phyloP scores from a whole-genome alignment of 805 yeast species.

The Candida nitratophila region DNA sequence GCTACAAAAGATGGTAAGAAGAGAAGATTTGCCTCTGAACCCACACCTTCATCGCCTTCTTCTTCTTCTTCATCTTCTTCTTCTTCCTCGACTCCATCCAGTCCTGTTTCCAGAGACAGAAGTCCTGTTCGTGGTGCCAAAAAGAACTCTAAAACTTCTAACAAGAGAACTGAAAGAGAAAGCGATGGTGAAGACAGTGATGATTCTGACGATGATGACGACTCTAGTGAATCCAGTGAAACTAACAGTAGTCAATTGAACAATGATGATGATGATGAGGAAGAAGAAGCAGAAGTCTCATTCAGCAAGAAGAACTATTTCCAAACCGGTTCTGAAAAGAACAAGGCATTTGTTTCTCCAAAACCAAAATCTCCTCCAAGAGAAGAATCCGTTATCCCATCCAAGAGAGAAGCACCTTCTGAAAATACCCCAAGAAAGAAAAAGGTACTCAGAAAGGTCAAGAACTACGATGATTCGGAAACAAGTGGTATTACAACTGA shows the following conservation, averaged over 20 bases:
- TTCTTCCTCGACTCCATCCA: neutral
- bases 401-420: conserved; percentile 10
- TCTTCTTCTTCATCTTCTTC: neutral
- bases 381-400: conserved; percentile 8
- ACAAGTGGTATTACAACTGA: neutral
- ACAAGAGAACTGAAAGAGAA: neutral
- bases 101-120: too few relatives aligned
- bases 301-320: conserved; percentile 1
- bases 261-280: neutral
- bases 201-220: neutral
- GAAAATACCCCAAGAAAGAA: conserved; percentile 10
- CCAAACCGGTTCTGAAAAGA: conserved; percentile 1
- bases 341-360: neutral
- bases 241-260: too few relatives aligned
- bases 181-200: neutral
- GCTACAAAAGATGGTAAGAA: neutral
- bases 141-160: neutral
- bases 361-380: conserved; percentile 4
- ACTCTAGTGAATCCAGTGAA: neutral
- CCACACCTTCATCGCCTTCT: too few relatives aligned
- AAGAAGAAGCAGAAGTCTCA: neutral
- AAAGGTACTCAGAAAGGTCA: conserved; percentile 8
- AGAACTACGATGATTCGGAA: conserved; percentile 5
- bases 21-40: too few relatives aligned
- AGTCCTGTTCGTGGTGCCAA: neutral